Base-by-base conservation (phyloP, 225 moss, liverwort and hornwort genomes). In the Sphagnum tenellum region DNA sequence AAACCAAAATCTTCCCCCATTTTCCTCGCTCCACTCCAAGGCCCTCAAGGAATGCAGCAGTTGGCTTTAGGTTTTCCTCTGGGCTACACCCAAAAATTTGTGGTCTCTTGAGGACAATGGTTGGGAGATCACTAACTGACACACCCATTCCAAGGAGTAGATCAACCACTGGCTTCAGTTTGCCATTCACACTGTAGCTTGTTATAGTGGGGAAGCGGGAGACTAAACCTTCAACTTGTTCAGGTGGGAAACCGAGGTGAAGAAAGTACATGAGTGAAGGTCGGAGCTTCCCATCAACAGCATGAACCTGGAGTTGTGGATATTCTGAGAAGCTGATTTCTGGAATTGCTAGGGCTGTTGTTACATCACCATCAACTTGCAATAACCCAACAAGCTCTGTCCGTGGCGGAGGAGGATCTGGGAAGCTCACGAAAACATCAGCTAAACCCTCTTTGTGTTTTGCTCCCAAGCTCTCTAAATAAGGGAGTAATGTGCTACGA, bases 41-140 rank as follows among this genome's bases (percentile, higher is more conserved):
- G 5, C 78, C 76, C 73, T 89, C 87, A 12, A 89, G 62, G 51
- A 84, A 76, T 59, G 62, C 12, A 12, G 79, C 76, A 62, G 70
- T 86, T 8, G 89, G 84, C 73, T 74, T 84, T 2, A 89, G 77
- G 49, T 87, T 89, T 12, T 84, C 86, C 67, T 81, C 82, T 50
- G 87, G 77, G 57, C 82, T 89, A 68, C 89, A 89, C 50, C 84
- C 84, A 59, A 89, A 86, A 14, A 89, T 79, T 59, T 84, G 83
- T 1, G 84, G 89, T 62, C 87, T 74, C 75, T 87, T 87, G 56
- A 68, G 65, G 6, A 78, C 70, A 44, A 89, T 73, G 59, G 46
- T 76, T n/a, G 86, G 87, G 3, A 89, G 78, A 64, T 69, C 76
- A n/a, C 60, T 46, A 0, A 63, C 44, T 13, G 74, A 50, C 58